phyloP scores from a whole-genome alignment of 202 grass and related monocot genomes.

The Musa balbisiana region DNA sequence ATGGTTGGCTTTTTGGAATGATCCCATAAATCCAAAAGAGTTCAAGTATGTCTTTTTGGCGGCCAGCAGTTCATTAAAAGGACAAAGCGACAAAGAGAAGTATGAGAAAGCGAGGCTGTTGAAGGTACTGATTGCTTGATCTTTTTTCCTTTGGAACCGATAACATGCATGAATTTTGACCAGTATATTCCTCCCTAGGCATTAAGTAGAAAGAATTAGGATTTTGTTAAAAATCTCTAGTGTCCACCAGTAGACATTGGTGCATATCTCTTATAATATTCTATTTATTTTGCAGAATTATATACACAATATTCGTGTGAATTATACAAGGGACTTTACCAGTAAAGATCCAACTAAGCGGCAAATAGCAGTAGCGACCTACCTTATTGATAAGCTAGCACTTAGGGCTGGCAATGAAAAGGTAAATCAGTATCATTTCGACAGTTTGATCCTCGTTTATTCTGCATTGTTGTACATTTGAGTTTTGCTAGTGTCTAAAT shows the following conservation, averaged over 20 bases:
- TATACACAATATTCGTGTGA: conserved; percentile 63
- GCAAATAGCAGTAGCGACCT: conserved; percentile 91
- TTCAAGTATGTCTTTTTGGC: conserved; percentile 95
- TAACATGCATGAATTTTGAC: no score
- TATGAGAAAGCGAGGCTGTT: conserved; percentile 90
- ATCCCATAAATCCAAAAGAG: conserved; percentile 89
- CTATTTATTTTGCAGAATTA: conserved; percentile 41
- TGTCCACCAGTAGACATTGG: no score
- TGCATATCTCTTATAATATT: background rate
- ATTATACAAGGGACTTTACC: conserved; percentile 82
- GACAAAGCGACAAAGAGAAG: conserved; percentile 92
- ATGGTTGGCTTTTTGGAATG: conserved; percentile 91
- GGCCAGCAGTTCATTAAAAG: conserved; percentile 76
- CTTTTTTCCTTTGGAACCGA: background rate
- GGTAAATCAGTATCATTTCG: conserved; percentile 26
- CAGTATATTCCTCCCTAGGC: background rate
- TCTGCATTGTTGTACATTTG: background rate
- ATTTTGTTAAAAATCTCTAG: no score
- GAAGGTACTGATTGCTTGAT: conserved; percentile 39
- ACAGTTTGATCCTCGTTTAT: background rate
- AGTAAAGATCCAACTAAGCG: conserved; percentile 48
- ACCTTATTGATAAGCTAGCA: conserved; percentile 97
- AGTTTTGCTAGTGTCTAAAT: no score
- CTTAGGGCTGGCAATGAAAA: conserved; percentile 97
- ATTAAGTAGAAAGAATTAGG: background rate